These are phyloP conservation scores for Globisporangium paroecandrum DNA, from an alignment of 352 stramenopile genomes.

Conservation along the genomic window DNA sequence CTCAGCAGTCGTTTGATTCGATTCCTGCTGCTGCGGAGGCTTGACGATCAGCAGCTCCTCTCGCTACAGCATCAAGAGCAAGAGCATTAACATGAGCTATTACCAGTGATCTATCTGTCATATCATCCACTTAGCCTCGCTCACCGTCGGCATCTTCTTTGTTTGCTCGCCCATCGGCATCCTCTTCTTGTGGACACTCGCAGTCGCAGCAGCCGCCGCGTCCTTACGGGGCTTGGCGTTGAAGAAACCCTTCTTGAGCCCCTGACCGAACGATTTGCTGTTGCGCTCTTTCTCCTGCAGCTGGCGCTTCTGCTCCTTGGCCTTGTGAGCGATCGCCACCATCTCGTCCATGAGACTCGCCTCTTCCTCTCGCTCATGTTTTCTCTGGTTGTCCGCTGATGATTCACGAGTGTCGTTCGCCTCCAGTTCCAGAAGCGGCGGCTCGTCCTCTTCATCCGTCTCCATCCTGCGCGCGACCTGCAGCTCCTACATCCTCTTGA, in stretches of 20 bases:
- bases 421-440: conserved; percentile 40
- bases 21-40: conserved; percentile 2
- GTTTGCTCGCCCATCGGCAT: conserved; percentile 13
- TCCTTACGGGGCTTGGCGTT: conserved; percentile 15
- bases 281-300: conserved; percentile 44
- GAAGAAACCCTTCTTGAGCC: conserved; percentile 78
- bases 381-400: conserved; percentile 29
- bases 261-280: conserved; percentile 48
- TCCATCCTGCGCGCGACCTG: conserved; percentile 6
- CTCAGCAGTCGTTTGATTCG: neutral
- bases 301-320: conserved; percentile 47
- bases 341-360: conserved; percentile 78
- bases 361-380: neutral
- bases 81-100: neutral
- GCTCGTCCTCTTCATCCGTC: conserved; percentile 42
- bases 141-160: conserved; percentile 10
- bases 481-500: conserved; percentile 13
- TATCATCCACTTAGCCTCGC: neutral
- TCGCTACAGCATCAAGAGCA: conserved; percentile 20
- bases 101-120: neutral
- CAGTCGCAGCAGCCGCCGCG: neutral
- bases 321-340: conserved; percentile 41
- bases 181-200: neutral
- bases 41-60: conserved; percentile 35
- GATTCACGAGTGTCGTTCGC: conserved; percentile 9